These are phyloP conservation scores for Elsinoe arachidis DNA, from an alignment of 2,329 filamentous ascomycete genomes.

Conservation along the genomic window DNA sequence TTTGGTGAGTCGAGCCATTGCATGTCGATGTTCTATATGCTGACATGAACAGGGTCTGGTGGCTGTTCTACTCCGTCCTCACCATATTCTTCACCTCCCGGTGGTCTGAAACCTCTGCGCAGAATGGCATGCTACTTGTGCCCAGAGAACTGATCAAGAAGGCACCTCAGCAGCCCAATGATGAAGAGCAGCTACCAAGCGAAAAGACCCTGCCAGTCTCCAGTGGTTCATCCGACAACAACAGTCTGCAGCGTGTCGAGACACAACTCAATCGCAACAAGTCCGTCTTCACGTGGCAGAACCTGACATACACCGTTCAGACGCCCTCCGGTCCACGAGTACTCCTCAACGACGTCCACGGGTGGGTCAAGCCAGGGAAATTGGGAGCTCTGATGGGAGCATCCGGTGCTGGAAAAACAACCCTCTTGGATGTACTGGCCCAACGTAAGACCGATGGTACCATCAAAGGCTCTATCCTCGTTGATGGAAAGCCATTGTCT, in stretches of 20 bases:
- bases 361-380: constrained; percentile 48
- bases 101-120: constrained; percentile 51
- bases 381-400: constrained; percentile 44
- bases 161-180: constrained; percentile 36
- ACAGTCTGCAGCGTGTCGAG: constrained; percentile 16
- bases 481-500: constrained; percentile 51
- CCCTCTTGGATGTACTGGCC: constrained; percentile 47
- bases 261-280: constrained; percentile 17
- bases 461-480: constrained; percentile 57
- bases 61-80: constrained; percentile 49
- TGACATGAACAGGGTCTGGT: constrained; percentile 46
- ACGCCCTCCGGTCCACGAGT: constrained; percentile 44
- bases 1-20: constrained; percentile 40
- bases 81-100: constrained; percentile 49
- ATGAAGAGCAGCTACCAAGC: constrained; percentile 20
- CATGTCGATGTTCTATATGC: too few species aligned
- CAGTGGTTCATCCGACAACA: constrained; percentile 7
- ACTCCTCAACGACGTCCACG: constrained; percentile 47
- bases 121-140: constrained; percentile 50
- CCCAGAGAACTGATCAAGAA: constrained; percentile 46
- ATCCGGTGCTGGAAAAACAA: constrained; percentile 55
- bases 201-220: constrained; percentile 16
- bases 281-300: constrained; percentile 40
- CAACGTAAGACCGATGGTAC: constrained; percentile 53
- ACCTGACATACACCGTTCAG: constrained; percentile 47